Conservation (phyloP, 352 stramenopile genomes). For the Globisporangium nunn region DNA sequence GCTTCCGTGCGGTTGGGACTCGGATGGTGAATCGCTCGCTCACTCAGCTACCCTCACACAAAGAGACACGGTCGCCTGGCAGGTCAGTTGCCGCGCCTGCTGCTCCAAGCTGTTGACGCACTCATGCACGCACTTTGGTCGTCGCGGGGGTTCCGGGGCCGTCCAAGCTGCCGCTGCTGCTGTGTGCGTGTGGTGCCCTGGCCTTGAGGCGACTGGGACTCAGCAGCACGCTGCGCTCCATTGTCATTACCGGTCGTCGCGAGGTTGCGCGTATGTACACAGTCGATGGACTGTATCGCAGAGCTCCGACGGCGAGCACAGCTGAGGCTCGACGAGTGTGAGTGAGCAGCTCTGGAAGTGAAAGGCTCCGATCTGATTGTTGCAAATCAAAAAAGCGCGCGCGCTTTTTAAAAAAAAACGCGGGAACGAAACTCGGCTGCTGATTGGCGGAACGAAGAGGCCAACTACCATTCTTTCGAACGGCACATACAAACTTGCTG, state of each 20-base stretch:
- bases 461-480: background rate
- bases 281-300: background rate
- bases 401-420: slow-evolving; percentile 13
- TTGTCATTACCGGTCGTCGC: slow-evolving; percentile 19
- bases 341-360: slow-evolving; percentile 2
- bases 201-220: slow-evolving; percentile 28
- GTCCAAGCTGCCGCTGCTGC: slow-evolving; percentile 1
- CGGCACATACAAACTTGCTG: background rate
- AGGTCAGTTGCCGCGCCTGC: background rate
- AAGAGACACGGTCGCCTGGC: background rate
- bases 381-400: slow-evolving; percentile 9
- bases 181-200: slow-evolving; percentile 1
- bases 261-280: background rate
- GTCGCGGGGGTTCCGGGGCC: slow-evolving; percentile 18
- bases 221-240: slow-evolving; percentile 32
- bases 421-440: slow-evolving; percentile 2
- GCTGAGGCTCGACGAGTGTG: background rate
- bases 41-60: slow-evolving; percentile 2
- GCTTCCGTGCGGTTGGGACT: slow-evolving; percentile 76
- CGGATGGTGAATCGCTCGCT: slow-evolving; percentile 49
- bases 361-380: background rate
- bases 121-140: slow-evolving; percentile 4
- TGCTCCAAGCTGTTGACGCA: background rate
- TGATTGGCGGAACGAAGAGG: background rate
- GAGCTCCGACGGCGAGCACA: background rate